Percentiles rank a stretch among this genome's conserved stretches.
phyloP scores from a whole-genome alignment of 1,284 basidiomycete genomes.

The Tilletia indica region DNA sequence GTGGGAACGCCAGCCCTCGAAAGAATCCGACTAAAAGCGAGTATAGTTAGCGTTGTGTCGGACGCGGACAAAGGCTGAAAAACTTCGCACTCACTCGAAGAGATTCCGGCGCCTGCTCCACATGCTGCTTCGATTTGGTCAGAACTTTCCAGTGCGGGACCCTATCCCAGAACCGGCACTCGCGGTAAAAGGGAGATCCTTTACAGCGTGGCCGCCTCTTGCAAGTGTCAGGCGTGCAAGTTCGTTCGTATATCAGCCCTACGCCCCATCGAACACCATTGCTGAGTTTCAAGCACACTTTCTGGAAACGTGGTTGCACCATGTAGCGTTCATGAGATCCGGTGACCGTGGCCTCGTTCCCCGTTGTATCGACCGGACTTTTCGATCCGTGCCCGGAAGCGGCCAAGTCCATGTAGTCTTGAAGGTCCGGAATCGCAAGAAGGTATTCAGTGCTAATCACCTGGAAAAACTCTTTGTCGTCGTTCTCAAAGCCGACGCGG shows the following conservation, averaged over 20 bases:
- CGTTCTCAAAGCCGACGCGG: conserved; percentile 71
- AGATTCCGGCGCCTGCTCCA: conserved; percentile 52
- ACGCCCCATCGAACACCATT: conserved; percentile 90
- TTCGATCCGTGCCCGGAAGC: conserved; percentile 57
- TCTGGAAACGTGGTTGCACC: conserved; percentile 41
- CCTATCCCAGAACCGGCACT: conserved; percentile 80
- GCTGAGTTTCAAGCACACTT: conserved; percentile 64
- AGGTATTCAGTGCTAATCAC: conserved; percentile 69
- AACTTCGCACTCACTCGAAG: conserved; percentile 61
- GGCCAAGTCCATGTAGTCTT: conserved; percentile 59
- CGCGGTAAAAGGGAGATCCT: conserved; percentile 69
- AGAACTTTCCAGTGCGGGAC: conserved; percentile 77
- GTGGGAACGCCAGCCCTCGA: conserved; percentile 83
- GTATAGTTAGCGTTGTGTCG: background rate
- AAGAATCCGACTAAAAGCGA: conserved; percentile 67
- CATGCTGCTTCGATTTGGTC: conserved; percentile 62
- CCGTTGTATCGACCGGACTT: background rate
- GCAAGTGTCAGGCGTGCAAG: conserved; percentile 75
- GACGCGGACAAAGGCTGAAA: background rate
- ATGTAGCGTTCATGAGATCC: conserved; percentile 34
- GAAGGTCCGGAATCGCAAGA: conserved; percentile 57
- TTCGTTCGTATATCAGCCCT: conserved; percentile 78
- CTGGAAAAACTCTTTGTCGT: conserved; percentile 77
- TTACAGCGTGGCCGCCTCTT: conserved; percentile 60
- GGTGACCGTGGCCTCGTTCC: conserved; percentile 9